phyloP scores from a whole-genome alignment of 148 eudicot genomes.

The Nepenthes mirabilis region DNA sequence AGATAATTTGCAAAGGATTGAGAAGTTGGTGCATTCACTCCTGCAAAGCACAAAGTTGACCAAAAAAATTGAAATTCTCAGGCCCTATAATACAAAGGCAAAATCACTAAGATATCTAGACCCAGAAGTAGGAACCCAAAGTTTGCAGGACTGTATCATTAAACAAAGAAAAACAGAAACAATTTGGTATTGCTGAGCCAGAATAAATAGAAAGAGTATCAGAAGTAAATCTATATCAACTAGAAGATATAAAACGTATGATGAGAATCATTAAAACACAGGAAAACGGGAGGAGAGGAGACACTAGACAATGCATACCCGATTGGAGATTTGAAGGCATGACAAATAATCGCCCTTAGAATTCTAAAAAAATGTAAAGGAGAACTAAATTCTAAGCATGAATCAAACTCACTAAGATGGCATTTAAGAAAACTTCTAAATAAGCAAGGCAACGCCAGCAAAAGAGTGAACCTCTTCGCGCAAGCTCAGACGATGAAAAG shows the following conservation, averaged over 20 bases:
- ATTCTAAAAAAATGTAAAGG: neutral
- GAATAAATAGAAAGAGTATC: neutral
- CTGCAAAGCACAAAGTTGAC: slow-evolving; percentile 11
- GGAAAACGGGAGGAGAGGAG: too few species aligned
- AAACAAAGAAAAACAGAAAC: too few species aligned
- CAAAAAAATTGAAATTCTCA: neutral
- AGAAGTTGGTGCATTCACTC: slow-evolving; percentile 83
- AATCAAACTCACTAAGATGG: neutral
- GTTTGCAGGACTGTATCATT: too few species aligned
- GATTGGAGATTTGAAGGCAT: slow-evolving; percentile 1
- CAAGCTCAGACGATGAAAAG: slow-evolving; percentile 61
- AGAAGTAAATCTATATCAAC: too few species aligned
- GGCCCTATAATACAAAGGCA: neutral
- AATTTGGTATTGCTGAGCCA: neutral
- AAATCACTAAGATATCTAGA: neutral
- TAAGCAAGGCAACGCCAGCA: neutral
- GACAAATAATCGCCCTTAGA: neutral
- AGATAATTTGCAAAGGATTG: slow-evolving; percentile 75
- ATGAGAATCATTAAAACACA: too few species aligned
- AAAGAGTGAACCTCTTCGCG: slow-evolving; percentile 40
- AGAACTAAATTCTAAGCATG: neutral
- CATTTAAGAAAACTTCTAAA: neutral
- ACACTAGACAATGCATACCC: neutral
- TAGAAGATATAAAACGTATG: too few species aligned
- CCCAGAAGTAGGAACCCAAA: neutral